Percentiles rank a stretch among this genome's conserved stretches.
phyloP scores from a whole-genome alignment of 352 stramenopile genomes.

The Blastocystis sp. region DNA sequence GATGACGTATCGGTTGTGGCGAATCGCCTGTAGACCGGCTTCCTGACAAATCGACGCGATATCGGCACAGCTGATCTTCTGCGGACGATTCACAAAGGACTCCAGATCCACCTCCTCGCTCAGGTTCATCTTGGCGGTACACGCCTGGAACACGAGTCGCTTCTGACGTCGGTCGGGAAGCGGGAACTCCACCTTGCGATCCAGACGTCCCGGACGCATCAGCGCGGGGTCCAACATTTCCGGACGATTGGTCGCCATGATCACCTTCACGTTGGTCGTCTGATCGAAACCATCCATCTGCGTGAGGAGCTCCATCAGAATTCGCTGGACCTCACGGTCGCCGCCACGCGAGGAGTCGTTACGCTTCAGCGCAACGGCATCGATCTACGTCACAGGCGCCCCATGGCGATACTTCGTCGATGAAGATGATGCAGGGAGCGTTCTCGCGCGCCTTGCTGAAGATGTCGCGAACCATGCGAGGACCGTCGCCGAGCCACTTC shows the following conservation, averaged over 20 bases:
- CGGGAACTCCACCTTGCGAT: slow-evolving; percentile 98
- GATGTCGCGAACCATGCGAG: slow-evolving; percentile 98
- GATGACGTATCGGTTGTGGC: slow-evolving; percentile 98
- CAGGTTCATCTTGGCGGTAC: slow-evolving; percentile 97
- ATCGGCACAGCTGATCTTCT: slow-evolving; percentile 96
- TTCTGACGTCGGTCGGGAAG: slow-evolving; percentile 95
- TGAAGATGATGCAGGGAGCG: slow-evolving; percentile 96
- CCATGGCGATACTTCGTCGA: slow-evolving; percentile 92
- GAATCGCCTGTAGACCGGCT: slow-evolving; percentile 91
- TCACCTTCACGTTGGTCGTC: slow-evolving; percentile 97
- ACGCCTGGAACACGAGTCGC: slow-evolving; percentile 98
- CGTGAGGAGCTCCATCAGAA: slow-evolving; percentile 98
- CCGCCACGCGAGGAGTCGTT: slow-evolving; percentile 57
- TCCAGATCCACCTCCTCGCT: slow-evolving; percentile 96
- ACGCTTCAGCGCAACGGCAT: slow-evolving; percentile 55
- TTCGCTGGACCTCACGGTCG: slow-evolving; percentile 82
- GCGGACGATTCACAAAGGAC: slow-evolving; percentile 97
- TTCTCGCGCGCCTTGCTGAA: slow-evolving; percentile 98
- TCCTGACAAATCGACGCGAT: slow-evolving; percentile 96
- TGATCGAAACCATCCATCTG: slow-evolving; percentile 99
- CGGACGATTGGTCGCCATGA: slow-evolving; percentile 98
- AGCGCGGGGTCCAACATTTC: slow-evolving; percentile 97
- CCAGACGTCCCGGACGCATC: slow-evolving; percentile 87
- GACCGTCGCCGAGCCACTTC: slow-evolving; percentile 85
- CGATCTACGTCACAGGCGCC: slow-evolving; percentile 60